Percentiles rank a stretch among this genome's conserved stretches.
These are phyloP conservation scores for Eucalyptus virginea DNA, from an alignment of 345 rosid genomes.

Conservation along the genomic window DNA sequence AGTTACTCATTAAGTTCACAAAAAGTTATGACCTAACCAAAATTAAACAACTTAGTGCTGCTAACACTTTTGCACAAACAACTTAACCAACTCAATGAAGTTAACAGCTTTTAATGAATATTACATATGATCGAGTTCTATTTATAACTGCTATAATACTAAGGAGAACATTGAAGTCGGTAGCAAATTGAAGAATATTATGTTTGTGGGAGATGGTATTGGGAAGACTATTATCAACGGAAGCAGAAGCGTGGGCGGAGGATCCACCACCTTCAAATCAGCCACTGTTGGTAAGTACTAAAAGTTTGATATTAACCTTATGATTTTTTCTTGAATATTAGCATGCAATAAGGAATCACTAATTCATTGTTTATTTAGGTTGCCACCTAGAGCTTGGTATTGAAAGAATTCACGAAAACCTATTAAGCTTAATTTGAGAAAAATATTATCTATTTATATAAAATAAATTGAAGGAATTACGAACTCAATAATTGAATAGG, in stretches of 20 bases:
- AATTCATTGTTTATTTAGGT: neutral
- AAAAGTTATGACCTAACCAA: neutral
- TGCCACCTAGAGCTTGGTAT: neutral
- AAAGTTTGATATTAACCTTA: neutral
- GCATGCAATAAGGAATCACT: neutral
- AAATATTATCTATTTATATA: no score
- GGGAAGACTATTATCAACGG: slow-evolving; percentile 74
- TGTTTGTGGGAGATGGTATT: slow-evolving; percentile 77
- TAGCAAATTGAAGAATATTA: slow-evolving; percentile 35
- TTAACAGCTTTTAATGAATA: neutral
- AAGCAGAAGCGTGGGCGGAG: slow-evolving; percentile 85
- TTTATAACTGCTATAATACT: neutral
- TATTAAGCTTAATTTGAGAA: neutral
- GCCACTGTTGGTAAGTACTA: slow-evolving; percentile 79
- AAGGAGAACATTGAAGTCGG: slow-evolving; percentile 57
- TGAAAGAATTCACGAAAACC: neutral
- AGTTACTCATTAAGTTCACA: neutral
- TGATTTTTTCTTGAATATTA: neutral
- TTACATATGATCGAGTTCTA: neutral
- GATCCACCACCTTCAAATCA: slow-evolving; percentile 72
- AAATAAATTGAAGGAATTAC: neutral
- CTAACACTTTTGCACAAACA: neutral
- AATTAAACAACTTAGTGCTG: no score
- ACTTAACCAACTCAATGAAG: neutral
- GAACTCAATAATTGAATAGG: neutral